Percentiles rank a stretch among this genome's conserved stretches.
phyloP scores from a whole-genome alignment of 2,329 filamentous ascomycete species.

The Diaporthe capsici region DNA sequence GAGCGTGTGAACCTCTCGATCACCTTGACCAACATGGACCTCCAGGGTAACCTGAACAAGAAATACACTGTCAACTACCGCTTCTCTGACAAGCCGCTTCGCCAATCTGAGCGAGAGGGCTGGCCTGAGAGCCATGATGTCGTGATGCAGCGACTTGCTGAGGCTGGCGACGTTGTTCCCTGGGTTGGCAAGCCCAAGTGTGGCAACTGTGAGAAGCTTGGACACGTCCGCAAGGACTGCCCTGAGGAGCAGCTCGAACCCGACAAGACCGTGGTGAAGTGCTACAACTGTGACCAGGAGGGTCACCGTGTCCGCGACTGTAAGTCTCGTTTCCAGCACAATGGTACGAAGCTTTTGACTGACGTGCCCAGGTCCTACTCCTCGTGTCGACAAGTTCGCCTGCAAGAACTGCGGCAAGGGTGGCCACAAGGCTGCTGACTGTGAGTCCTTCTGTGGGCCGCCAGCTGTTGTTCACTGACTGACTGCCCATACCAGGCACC shows the following conservation, averaged over 20 bases:
- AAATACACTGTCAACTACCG: constrained; percentile 76
- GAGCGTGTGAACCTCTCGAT: constrained; percentile 67
- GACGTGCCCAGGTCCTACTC: constrained; percentile 63
- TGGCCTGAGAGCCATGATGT: constrained; percentile 74
- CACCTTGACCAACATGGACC: constrained; percentile 78
- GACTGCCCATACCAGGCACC: constrained; percentile 52
- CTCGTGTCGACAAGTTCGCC: constrained; percentile 73
- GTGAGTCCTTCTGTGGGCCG: constrained; percentile 52
- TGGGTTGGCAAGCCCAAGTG: constrained; percentile 70
- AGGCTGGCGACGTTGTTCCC: constrained; percentile 76
- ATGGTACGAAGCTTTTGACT: constrained; percentile 31
- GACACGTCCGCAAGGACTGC: constrained; percentile 74
- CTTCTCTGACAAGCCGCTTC: constrained; percentile 68
- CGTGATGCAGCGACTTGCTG: constrained; percentile 73
- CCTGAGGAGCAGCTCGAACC: constrained; percentile 68
- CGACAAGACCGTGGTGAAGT: constrained; percentile 64
- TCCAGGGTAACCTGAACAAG: constrained; percentile 77
- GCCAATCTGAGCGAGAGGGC: constrained; percentile 69
- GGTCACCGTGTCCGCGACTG: constrained; percentile 81
- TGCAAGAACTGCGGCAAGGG: constrained; percentile 77
- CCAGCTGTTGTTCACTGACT: constrained; percentile 43
- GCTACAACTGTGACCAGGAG: constrained; percentile 74
- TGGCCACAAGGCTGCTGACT: constrained; percentile 66
- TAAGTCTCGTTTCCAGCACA: constrained; percentile 51
- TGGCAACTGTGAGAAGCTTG: constrained; percentile 73